Evolutionary conservation across 805 yeast genomes (phyloP).

Genomic region (Schizosaccharomyces octosporus): DNA sequence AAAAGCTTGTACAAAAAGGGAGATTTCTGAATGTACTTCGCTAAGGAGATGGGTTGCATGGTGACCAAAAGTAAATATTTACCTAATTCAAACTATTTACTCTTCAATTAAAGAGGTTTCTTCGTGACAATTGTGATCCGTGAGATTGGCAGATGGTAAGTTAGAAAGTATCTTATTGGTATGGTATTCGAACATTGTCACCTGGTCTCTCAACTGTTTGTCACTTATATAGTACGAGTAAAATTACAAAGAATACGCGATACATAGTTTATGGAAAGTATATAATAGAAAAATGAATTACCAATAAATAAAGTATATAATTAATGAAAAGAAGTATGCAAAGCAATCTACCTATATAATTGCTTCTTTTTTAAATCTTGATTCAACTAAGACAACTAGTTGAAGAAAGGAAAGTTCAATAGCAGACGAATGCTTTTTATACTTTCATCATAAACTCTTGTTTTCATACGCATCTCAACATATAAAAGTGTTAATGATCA

Average conservation of each 20-base stretch:
- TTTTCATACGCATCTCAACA: too few species aligned
- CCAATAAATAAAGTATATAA: too few species aligned
- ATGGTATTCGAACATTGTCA: neutral
- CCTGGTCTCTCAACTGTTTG: neutral
- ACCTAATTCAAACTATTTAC: neutral
- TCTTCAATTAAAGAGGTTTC: neutral
- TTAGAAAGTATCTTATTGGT: neutral
- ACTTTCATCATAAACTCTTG: too few species aligned
- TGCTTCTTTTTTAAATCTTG: too few species aligned
- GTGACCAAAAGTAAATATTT: neutral
- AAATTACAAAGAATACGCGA: neutral
- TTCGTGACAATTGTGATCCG: neutral
- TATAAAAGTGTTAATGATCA: too few species aligned
- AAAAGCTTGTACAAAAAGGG: conserved; percentile 55
- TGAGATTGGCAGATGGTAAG: neutral
- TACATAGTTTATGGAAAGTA: too few species aligned
- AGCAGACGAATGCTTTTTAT: too few species aligned
- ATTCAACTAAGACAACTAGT: too few species aligned
- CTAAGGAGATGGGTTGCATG: conserved; percentile 21
- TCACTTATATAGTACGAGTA: neutral
- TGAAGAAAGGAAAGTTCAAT: too few species aligned
- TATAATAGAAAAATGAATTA: too few species aligned
- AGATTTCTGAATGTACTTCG: conserved; percentile 57
- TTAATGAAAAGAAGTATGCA: too few species aligned
- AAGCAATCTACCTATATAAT: too few species aligned